A percentile compares a stretch with the other conserved stretches of the same genome.
These are phyloP conservation scores for Desmodesmus armatus DNA, from an alignment of 139 green algal species.

Conservation along the genomic window DNA sequence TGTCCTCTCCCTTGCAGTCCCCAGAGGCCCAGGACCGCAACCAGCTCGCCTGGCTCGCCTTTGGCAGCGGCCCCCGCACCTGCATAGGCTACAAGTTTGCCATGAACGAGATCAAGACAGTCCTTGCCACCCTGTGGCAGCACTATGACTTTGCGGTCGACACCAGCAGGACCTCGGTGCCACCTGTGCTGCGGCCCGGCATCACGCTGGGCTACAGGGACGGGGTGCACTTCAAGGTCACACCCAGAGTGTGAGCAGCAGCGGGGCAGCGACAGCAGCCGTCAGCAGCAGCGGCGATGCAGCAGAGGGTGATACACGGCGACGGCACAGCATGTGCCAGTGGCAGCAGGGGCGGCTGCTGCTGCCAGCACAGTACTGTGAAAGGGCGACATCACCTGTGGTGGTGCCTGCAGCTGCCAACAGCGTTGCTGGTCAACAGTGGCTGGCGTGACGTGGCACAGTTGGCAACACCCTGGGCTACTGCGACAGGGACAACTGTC, in stretches of 20 bases:
- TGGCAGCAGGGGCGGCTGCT: neutral
- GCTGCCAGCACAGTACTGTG: neutral
- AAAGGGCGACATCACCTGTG: neutral
- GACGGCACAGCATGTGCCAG: neutral
- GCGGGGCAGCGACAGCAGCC: neutral
- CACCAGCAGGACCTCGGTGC: neutral
- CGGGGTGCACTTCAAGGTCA: slow-evolving; percentile 32
- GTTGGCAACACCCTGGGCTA: too few relatives aligned
- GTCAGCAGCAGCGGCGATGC: neutral
- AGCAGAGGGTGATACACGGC: neutral
- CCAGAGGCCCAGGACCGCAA: slow-evolving; percentile 27
- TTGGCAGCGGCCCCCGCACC: slow-evolving; percentile 65
- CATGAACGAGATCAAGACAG: slow-evolving; percentile 59
- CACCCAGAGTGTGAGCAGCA: neutral
- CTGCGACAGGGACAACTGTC: too few relatives aligned
- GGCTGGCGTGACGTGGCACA: neutral
- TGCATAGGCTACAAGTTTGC: slow-evolving; percentile 74
- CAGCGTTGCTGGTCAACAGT: neutral
- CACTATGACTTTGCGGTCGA: slow-evolving; percentile 34
- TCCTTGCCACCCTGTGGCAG: slow-evolving; percentile 60
- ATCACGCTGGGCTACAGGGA: slow-evolving; percentile 59
- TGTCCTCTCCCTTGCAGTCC: slow-evolving; percentile 26
- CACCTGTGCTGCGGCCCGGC: slow-evolving; percentile 47
- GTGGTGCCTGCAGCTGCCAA: neutral
- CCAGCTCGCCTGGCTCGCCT: slow-evolving; percentile 60